A percentile compares a stretch with the other conserved stretches of the same genome.
Conservation (phyloP, 345 rosid genomes). For the Tarenaya hassleriana region DNA sequence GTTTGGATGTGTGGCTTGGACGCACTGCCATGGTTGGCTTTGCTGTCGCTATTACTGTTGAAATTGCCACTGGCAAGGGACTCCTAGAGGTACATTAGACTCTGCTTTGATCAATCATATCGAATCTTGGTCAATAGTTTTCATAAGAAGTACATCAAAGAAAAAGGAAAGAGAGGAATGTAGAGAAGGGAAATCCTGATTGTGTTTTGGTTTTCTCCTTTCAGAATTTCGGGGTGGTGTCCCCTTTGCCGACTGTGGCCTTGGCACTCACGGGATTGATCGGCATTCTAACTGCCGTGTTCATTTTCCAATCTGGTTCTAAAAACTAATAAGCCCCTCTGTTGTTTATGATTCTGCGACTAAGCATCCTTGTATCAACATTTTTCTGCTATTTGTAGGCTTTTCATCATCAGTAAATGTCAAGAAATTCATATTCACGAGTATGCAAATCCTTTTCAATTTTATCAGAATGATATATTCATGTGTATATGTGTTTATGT, state of each 20-base stretch:
- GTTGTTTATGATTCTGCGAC: background rate
- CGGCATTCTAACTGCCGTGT: constrained; percentile 68
- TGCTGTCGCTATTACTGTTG: constrained; percentile 67
- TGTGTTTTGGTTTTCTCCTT: constrained; percentile 16
- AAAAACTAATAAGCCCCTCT: constrained; percentile 34
- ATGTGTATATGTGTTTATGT: background rate
- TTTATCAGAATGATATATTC: background rate
- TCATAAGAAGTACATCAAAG: background rate
- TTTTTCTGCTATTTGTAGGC: no score
- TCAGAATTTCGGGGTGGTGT: constrained; percentile 81
- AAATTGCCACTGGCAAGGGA: constrained; percentile 79
- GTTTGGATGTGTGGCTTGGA: constrained; percentile 87
- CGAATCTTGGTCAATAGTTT: background rate
- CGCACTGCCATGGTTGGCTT: constrained; percentile 88
- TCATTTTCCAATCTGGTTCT: constrained; percentile 90
- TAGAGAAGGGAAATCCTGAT: background rate
- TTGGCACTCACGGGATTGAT: constrained; percentile 76
- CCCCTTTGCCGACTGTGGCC: constrained; percentile 77
- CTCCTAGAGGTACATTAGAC: constrained; percentile 60
- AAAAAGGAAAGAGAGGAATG: background rate
- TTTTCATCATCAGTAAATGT: background rate
- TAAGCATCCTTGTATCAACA: no score
- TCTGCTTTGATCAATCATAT: background rate
- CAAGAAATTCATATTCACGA: background rate
- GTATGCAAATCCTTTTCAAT: background rate